Conservation (phyloP, 495 filamentous ascomycete species). For the Choiromyces venosus region DNA sequence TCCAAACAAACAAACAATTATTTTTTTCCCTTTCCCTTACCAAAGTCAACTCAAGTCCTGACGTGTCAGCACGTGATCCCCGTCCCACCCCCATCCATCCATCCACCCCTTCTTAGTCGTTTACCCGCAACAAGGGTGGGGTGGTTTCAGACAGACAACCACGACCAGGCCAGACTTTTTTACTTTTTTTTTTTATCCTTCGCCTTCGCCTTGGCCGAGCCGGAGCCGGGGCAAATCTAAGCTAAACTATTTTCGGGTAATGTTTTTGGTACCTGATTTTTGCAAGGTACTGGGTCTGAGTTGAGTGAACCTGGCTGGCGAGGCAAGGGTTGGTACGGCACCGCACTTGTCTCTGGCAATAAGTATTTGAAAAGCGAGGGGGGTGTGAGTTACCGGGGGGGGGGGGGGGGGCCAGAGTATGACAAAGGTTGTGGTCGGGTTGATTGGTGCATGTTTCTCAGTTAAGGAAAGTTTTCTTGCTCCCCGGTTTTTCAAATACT, state of each 20-base stretch:
- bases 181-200: background rate
- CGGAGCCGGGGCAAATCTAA: too few relatives aligned
- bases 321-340: background rate
- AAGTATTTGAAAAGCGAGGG: too few relatives aligned
- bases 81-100: background rate
- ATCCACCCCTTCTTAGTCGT: background rate
- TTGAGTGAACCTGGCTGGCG: background rate
- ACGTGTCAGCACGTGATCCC: background rate
- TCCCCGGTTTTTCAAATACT: too few relatives aligned
- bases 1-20: background rate
- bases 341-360: too few relatives aligned
- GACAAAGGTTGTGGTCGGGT: too few relatives aligned
- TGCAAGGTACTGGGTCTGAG: background rate
- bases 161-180: background rate
- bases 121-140: background rate
- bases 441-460: too few relatives aligned
- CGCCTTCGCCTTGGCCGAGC: too few relatives aligned
- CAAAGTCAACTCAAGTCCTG: background rate
- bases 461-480: too few relatives aligned
- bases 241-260: background rate
- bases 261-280: background rate
- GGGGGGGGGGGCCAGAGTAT: too few relatives aligned
- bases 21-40: background rate
- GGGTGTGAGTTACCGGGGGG: too few relatives aligned
- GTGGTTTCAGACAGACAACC: conserved; percentile 1